Evolutionary conservation across 1,284 basidiomycete species (phyloP), one percentile per base, ranked within the genome.

Genomic region (Ceratobasidium sp.): DNA sequence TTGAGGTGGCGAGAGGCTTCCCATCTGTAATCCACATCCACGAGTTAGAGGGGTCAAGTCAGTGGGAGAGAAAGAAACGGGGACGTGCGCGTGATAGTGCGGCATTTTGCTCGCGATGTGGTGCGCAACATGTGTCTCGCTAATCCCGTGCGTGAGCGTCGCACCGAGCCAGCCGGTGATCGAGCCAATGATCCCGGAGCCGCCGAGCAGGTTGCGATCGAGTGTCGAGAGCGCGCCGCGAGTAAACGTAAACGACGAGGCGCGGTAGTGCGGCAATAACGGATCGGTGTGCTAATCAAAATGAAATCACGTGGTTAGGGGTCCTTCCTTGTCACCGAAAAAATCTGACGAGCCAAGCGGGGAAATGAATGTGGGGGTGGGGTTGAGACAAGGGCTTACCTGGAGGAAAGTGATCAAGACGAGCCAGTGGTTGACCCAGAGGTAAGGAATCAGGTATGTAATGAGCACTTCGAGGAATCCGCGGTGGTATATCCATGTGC

Each of bases 321-420:
- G 1, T 51, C 37, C 37, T 51, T 34, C 62, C 29, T 51, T 51
- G 31, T 49, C 29, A 1, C 29, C 19, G 22, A 64, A 64, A 49
- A 24, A 34, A 34, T 34, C 5, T 46, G 6, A 29, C 24, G 29
- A 24, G 9, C 22, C 46, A 19, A 58, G 27, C 1, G 4, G 29
- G 11, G 29, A 58, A 58, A 58, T 27, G 13, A 49, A 49, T 34
- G 54, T 14, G 13, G 54, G 54, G 29, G 54, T 14, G 13, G 54
- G 54, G 29, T n/a, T 11, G 24, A 11, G 49, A n/a, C n/a, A 11
- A 46, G 34, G 53, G 39, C 71, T 53, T 53, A 63, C 71, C 84
- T 98, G 98, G 76, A 98, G 88, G 91, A 94, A 96, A 37, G 94
- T 96, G 84, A 96, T 95, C 78, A 94, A 81, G 76, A 97, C 93